phyloP scores from a whole-genome alignment of 805 yeast genomes.

The Candida taoyuanica region DNA sequence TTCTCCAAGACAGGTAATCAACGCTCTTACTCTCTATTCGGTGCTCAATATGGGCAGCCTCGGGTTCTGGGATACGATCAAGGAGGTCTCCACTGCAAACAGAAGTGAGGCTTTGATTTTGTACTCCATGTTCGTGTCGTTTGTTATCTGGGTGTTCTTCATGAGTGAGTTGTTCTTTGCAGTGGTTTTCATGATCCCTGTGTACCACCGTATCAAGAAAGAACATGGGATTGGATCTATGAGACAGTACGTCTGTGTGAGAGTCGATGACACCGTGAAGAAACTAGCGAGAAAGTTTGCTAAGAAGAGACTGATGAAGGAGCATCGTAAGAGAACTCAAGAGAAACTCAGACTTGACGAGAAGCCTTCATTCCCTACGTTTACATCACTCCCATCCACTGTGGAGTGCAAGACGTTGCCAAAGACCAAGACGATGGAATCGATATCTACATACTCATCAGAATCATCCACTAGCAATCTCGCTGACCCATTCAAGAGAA shows the following conservation, averaged over 20 bases:
- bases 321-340: conserved; percentile 5
- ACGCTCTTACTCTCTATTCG: conserved; percentile 65
- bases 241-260: conserved; percentile 56
- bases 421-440: conserved; percentile 7
- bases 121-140: conserved; percentile 71
- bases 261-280: conserved; percentile 55
- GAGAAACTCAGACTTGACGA: conserved; percentile 3
- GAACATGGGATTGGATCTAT: conserved; percentile 39
- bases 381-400: conserved; percentile 1
- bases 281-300: conserved; percentile 36
- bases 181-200: conserved; percentile 45
- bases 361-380: conserved; percentile 9
- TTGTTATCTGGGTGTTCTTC: conserved; percentile 69
- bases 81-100: conserved; percentile 54
- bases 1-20: conserved; percentile 82
- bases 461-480: background rate
- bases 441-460: conserved; percentile 7
- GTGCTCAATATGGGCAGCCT: conserved; percentile 35
- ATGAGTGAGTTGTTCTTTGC: conserved; percentile 53
- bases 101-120: conserved; percentile 65
- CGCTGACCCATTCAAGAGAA: conserved; percentile 5
- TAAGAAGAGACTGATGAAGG: conserved; percentile 11
- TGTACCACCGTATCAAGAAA: conserved; percentile 41
- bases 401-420: conserved; percentile 1
- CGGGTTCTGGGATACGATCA: conserved; percentile 39